Evolutionary conservation across 352 stramenopile genomes (phyloP).

Genomic region (Plasmopara viticola): DNA sequence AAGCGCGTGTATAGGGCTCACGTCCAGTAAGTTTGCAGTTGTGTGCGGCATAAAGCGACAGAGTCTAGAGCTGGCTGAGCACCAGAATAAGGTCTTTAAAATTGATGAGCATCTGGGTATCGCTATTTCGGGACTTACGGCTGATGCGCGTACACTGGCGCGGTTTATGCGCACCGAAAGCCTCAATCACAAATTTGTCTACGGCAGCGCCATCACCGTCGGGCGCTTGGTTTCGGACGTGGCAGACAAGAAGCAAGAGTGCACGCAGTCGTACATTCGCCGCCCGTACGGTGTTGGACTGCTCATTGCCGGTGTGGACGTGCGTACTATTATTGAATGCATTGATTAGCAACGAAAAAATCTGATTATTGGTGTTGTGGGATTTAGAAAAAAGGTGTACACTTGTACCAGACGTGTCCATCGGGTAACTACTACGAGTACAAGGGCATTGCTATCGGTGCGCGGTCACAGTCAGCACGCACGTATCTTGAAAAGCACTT

Average conservation of each 20-base stretch:
- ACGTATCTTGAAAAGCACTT: conserved; percentile 99
- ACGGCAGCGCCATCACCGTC: conserved; percentile 92
- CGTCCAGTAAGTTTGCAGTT: conserved; percentile 91
- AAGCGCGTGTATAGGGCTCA: conserved; percentile 93
- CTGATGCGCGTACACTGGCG: conserved; percentile 94
- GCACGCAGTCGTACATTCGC: conserved; percentile 98
- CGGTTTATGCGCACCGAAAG: conserved; percentile 96
- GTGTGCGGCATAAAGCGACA: conserved; percentile 84
- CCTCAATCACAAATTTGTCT: conserved; percentile 99
- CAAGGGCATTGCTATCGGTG: conserved; percentile 96
- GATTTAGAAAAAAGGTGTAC: conserved; percentile 91
- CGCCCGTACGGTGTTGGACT: conserved; percentile 98
- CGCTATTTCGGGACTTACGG: conserved; percentile 95
- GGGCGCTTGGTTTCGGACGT: conserved; percentile 94
- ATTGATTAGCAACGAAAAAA: neutral
- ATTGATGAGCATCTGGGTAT: conserved; percentile 99
- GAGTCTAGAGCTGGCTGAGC: conserved; percentile 88
- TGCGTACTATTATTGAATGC: conserved; percentile 32
- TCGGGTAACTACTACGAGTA: conserved; percentile 99
- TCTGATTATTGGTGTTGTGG: conserved; percentile 9
- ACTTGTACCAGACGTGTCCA: conserved; percentile 98
- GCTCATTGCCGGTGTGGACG: conserved; percentile 88
- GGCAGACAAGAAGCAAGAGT: conserved; percentile 98
- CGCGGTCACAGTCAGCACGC: conserved; percentile 93
- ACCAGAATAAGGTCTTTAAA: conserved; percentile 98